phyloP scores from a whole-genome alignment of 2,329 filamentous ascomycete species.

The Cercospora brassicicola region DNA sequence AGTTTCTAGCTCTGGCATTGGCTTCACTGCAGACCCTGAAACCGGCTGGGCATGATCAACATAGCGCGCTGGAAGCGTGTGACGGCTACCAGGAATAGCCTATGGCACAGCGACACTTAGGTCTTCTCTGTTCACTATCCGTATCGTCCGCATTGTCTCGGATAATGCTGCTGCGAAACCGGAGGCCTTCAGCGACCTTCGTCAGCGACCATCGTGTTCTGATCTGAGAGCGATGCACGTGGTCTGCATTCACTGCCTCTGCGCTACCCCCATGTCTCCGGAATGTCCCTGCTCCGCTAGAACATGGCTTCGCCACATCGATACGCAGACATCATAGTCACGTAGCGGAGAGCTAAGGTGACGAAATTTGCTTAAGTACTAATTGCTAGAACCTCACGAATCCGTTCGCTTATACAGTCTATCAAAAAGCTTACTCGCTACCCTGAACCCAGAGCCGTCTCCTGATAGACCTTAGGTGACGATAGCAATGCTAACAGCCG shows the following conservation, averaged over 20 bases:
- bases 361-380: background rate
- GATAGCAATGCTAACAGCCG: background rate
- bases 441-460: background rate
- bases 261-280: background rate
- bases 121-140: background rate
- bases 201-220: background rate
- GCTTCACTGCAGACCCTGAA: background rate
- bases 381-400: background rate
- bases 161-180: background rate
- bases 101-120: background rate
- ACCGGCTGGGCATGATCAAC: background rate
- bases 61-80: background rate
- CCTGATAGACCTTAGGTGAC: background rate
- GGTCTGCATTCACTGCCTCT: background rate
- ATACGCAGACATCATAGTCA: background rate
- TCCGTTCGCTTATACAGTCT: background rate
- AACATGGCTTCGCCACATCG: background rate
- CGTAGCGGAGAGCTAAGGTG: background rate
- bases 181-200: background rate
- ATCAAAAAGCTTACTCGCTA: background rate
- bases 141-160: background rate
- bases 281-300: background rate
- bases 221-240: background rate
- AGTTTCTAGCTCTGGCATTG: background rate
- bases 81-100: background rate